Base-by-base conservation (phyloP, 1,139 yeast genomes). In the Pneumocystis jirovecii region DNA sequence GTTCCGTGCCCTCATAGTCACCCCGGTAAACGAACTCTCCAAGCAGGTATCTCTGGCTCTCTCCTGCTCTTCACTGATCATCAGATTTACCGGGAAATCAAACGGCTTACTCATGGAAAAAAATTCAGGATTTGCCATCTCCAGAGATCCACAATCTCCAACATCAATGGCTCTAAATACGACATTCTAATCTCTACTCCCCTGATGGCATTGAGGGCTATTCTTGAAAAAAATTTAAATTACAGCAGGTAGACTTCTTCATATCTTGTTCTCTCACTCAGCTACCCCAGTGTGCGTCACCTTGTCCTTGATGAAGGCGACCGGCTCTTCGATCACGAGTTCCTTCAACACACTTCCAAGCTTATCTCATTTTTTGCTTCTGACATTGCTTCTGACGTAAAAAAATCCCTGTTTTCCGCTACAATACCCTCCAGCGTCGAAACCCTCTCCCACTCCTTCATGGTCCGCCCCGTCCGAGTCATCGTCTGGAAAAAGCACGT, bases 231-330 rank as follows among this genome's bases (percentile, higher is more conserved):
- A 79, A 64, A 89, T 82, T 59, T 74, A 80, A 2, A 71, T 84
- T 50, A 86, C 85, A 71, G 78, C 93, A 64, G 76, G 84, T 1
- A 39, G 3, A 25, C n/a, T 40, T 37, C 21, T 21, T 39, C 10
- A 60, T 60, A 21, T 7, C n/a, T 12, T 6, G 12, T 8, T 29
- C 29, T 60, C 12, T 12, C 5, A 21, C 7, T 50, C 21, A 50
- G 12, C 21, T 10, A 15, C 29, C 21, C 15, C 29, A 78, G 78
- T 59, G 90, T 91, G 21, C 85, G 86, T 70, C 86, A 85, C 72
- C 77, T 93, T 65, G 82, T 93, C 21, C 84, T 95, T 70, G 99
- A 95, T 79, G 99, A 93, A 77, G 97, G 97, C 3, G 99, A 95
- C 79, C 87, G 89, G 72, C 78, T 95, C 65, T 89, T 95, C 72